These are phyloP conservation scores for Ceratonia siliqua DNA, from an alignment of 306 rosid species.

Conservation along the genomic window DNA sequence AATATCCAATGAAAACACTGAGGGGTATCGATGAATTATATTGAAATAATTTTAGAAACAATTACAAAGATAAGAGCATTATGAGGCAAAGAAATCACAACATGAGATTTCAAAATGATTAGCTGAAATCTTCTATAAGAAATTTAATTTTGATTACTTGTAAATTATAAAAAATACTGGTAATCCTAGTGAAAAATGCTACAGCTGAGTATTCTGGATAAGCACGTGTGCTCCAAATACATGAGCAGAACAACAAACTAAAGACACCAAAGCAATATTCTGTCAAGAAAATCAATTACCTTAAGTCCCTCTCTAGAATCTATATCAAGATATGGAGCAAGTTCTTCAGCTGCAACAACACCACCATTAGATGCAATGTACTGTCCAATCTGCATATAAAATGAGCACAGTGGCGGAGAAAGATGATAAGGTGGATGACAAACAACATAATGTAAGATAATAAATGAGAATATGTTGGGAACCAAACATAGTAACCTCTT, in stretches of 20 bases:
- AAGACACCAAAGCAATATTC: background rate
- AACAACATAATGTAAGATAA: constrained; percentile 10
- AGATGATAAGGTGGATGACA: constrained; percentile 21
- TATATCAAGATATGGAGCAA: constrained; percentile 90
- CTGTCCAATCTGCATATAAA: constrained; percentile 80
- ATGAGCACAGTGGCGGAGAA: constrained; percentile 22
- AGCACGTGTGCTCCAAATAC: background rate
- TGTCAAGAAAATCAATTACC: constrained; percentile 46
- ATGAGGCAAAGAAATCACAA: background rate
- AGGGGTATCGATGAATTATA: background rate
- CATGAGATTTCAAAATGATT: background rate
- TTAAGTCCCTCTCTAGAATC: constrained; percentile 46
- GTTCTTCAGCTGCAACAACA: constrained; percentile 95
- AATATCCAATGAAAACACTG: background rate
- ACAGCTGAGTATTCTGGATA: background rate
- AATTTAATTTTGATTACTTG: background rate
- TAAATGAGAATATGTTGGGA: background rate
- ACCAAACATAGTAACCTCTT: too few species aligned
- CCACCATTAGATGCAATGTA: constrained; percentile 93
- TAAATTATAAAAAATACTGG: too few species aligned
- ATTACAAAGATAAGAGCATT: background rate
- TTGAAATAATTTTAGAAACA: background rate
- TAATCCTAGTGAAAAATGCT: constrained; percentile 4
- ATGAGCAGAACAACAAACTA: constrained; percentile 20
- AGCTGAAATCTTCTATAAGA: too few species aligned